These are phyloP conservation scores for Cryptosporidium tyzzeri DNA, from an alignment of 169 alveolate species.

Conservation along the genomic window DNA sequence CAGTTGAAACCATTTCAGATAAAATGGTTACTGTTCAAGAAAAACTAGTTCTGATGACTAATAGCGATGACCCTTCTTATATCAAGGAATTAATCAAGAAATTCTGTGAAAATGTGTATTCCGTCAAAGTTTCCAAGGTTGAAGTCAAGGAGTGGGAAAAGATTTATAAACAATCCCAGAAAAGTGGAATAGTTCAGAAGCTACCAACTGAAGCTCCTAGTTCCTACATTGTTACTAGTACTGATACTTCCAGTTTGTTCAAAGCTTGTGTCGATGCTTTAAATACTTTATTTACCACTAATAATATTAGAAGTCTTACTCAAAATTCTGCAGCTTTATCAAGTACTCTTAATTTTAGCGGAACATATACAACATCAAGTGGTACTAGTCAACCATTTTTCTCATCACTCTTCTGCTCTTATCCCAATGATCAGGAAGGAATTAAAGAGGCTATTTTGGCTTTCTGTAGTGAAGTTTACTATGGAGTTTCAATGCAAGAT, in stretches of 20 bases:
- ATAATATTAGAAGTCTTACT: neutral
- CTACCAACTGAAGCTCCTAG: slow-evolving; percentile 1
- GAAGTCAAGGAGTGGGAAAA: slow-evolving; percentile 15
- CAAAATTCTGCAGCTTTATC: neutral
- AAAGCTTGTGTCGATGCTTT: neutral
- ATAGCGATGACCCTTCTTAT: neutral
- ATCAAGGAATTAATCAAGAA: slow-evolving; percentile 12
- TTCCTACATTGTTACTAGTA: neutral
- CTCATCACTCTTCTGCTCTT: neutral
- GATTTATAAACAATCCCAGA: neutral
- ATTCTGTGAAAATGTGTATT: neutral
- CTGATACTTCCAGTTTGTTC: neutral
- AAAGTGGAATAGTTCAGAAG: neutral
- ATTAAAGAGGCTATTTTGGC: neutral
- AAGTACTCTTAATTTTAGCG: neutral
- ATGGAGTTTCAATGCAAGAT: neutral
- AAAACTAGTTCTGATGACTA: neutral
- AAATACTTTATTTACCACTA: neutral
- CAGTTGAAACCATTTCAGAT: neutral
- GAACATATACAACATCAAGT: neutral
- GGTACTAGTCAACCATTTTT: neutral
- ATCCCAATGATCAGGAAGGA: neutral
- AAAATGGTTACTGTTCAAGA: neutral
- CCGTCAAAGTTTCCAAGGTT: neutral
- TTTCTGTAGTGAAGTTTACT: slow-evolving; percentile 16